These are phyloP conservation scores for Parsonsia alboflavescens DNA, from an alignment of 257 asterid species.

Conservation along the genomic window DNA sequence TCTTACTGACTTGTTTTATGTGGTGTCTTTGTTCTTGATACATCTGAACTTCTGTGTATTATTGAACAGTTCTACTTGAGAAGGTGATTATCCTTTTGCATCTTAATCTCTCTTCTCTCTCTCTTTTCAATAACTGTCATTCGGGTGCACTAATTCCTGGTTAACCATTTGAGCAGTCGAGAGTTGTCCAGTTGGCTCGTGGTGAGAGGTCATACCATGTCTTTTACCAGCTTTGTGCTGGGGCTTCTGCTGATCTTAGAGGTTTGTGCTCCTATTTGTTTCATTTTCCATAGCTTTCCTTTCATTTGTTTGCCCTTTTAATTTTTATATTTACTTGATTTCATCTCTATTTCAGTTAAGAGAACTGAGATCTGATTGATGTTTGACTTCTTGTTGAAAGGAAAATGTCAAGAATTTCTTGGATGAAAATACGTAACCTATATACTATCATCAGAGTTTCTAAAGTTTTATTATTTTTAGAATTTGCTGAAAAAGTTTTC, in stretches of 20 bases:
- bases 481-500: background rate
- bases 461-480: background rate
- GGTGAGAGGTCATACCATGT: conserved; percentile 90
- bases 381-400: background rate
- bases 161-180: conserved; percentile 58
- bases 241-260: conserved; percentile 72
- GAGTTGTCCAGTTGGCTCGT: conserved; percentile 70
- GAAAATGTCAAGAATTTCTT: background rate
- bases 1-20: conserved; percentile 32
- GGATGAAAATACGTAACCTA: background rate
- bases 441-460: background rate
- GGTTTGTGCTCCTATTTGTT: conserved; percentile 38
- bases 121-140: conserved; percentile 13
- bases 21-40: conserved; percentile 33
- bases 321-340: background rate
- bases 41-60: conserved; percentile 22
- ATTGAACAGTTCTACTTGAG: conserved; percentile 75
- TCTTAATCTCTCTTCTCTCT: background rate
- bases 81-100: conserved; percentile 51
- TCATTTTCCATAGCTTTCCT: conserved; percentile 2
- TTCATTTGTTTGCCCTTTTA: background rate
- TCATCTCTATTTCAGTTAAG: background rate
- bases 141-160: conserved; percentile 25
- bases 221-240: conserved; percentile 95
- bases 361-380: background rate